Conservation (phyloP, 164 flowering plant species). For the Vitis rupestris region DNA sequence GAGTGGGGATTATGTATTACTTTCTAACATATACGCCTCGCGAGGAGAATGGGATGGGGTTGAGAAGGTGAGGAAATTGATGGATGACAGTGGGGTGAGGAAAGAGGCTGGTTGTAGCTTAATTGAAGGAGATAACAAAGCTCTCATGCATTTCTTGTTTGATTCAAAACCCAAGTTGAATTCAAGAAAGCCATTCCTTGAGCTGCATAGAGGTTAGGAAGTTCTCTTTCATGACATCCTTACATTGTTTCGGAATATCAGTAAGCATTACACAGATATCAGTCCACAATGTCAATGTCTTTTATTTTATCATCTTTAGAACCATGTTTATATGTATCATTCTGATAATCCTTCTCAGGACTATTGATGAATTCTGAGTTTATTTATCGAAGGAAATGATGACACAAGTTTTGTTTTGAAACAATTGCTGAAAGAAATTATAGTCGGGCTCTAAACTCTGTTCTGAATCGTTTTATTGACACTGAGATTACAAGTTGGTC, state of each 20-base stretch:
- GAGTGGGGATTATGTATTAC: constrained; percentile 68
- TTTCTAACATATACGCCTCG: constrained; percentile 66
- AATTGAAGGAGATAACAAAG: constrained; percentile 37
- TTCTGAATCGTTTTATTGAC: too few species aligned
- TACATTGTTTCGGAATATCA: neutral
- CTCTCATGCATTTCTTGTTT: constrained; percentile 50
- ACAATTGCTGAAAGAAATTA: too few species aligned
- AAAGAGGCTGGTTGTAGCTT: constrained; percentile 53
- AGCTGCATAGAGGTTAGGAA: neutral
- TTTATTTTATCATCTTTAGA: neutral
- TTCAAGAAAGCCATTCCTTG: constrained; percentile 6
- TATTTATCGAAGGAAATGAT: neutral
- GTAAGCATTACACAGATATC: neutral
- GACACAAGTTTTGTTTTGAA: neutral
- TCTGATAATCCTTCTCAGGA: neutral
- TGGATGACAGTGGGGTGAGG: constrained; percentile 58
- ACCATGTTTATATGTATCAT: neutral
- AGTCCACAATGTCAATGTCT: neutral
- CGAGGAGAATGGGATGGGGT: constrained; percentile 62
- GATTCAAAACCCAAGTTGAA: constrained; percentile 29
- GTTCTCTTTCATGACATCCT: neutral
- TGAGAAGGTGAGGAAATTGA: constrained; percentile 59
- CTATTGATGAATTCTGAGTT: neutral
- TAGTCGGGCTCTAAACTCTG: too few species aligned
- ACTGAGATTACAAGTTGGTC: too few species aligned